Conservation (phyloP, 2,329 filamentous ascomycete species). For the Aspergillus unguis region DNA sequence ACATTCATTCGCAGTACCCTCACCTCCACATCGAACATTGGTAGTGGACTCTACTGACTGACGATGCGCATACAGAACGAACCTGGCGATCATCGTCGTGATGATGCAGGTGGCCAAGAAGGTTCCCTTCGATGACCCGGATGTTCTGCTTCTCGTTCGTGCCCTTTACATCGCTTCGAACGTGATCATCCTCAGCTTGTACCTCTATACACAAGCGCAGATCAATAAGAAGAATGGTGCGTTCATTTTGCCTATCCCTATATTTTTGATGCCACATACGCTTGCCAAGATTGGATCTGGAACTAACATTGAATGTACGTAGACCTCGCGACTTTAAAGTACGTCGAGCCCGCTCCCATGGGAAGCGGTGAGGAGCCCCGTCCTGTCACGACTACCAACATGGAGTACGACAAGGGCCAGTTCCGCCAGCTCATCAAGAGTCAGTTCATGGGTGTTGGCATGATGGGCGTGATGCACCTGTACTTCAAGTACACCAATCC, state of each 20-base stretch:
- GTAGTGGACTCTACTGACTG: conserved; percentile 13
- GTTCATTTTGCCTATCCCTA: conserved; percentile 24
- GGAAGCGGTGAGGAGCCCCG: conserved; percentile 92
- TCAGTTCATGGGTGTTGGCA: conserved; percentile 92
- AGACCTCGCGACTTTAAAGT: conserved; percentile 98
- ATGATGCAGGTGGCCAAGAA: conserved; percentile 99
- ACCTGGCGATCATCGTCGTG: conserved; percentile 89
- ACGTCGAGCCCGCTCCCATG: conserved; percentile 92
- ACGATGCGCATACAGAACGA: conserved; percentile 60
- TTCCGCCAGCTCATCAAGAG: conserved; percentile 80
- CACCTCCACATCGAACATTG: neutral
- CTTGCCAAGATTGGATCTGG: too few relatives aligned
- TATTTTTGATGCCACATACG: too few relatives aligned
- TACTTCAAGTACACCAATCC: conserved; percentile 99
- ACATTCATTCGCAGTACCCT: neutral
- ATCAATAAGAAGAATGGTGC: conserved; percentile 98
- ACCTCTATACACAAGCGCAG: conserved; percentile 77
- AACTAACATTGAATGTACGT: conserved; percentile 2
- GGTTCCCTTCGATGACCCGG: conserved; percentile 88
- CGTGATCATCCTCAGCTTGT: conserved; percentile 77
- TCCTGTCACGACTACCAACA: conserved; percentile 91
- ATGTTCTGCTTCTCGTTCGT: conserved; percentile 63
- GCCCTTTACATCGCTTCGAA: conserved; percentile 67
- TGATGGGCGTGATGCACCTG: conserved; percentile 98
- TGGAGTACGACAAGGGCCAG: conserved; percentile 89